phyloP scores from a whole-genome alignment of 306 rosid species.

The Crotalaria pallida region DNA sequence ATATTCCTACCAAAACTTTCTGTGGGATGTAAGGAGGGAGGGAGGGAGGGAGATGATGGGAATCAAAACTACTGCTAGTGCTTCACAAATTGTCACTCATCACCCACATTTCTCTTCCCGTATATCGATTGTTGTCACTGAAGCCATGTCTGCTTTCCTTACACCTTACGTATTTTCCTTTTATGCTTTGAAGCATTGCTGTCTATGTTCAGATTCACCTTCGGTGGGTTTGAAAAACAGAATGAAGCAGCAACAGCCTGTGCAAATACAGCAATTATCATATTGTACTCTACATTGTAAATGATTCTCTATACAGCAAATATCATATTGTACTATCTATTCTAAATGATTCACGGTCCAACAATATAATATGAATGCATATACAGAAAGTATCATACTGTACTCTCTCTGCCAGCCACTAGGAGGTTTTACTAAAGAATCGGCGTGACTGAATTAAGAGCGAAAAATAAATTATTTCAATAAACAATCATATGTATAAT shows the following conservation, averaged over 20 bases:
- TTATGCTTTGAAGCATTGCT: conserved; percentile 78
- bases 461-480: no score
- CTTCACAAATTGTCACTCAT: conserved; percentile 33
- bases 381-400: not conserved
- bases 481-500: no score
- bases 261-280: conserved; percentile 14
- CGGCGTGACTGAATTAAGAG: no score
- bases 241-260: conserved; percentile 87
- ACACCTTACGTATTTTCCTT: conserved; percentile 48
- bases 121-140: conserved; percentile 39
- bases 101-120: conserved; percentile 31
- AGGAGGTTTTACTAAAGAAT: not conserved
- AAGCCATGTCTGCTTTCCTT: conserved; percentile 48
- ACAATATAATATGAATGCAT: not conserved
- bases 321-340: conserved; percentile 3
- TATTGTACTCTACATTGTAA: not conserved
- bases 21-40: not conserved
- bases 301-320: not conserved
- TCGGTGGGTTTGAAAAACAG: conserved; percentile 85
- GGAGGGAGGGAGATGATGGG: not conserved
- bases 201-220: conserved; percentile 69
- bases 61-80: conserved; percentile 16
- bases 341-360: not conserved
- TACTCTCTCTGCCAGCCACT: not conserved
- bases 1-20: conserved; percentile 28